Base-by-base conservation (phyloP, 2,329 filamentous ascomycete species). In the Ceratocystis ficicola region DNA sequence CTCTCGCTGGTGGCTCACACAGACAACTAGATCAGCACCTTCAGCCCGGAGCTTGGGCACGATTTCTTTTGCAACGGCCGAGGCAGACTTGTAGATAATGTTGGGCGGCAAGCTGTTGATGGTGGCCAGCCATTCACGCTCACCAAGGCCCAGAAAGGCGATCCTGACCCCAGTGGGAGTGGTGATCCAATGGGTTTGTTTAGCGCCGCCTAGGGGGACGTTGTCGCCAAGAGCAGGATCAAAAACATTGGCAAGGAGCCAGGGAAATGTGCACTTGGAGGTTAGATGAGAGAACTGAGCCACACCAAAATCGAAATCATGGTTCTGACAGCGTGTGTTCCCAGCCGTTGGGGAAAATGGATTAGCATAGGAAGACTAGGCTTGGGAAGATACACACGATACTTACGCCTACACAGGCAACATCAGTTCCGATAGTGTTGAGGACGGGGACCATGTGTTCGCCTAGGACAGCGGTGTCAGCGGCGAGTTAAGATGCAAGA, bases 291-390 rank as follows among this genome's bases (percentile, higher is more conserved):
- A 80, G 73, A 92, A 92, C 73, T 95, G 90, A 65, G 82, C 80
- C 50, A 95, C 87, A 12, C 91, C 92, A 75, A 96, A 96, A 76
- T 96, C 92, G 65, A 96, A 84, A 73, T 96, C 92, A 74, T 96
- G 91, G 73, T 96, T 96, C 82, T 90, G 69, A 0, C 28, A 65
- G 20, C 30, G 44, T 12, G 36, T 41, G 10, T 41, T 41, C 10
- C 36, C 65, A 22, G 59, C 17, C 32, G 22, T 36, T 25, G 10
- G 32, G 5, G 30, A 12, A 15, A 32, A 17, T 25, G 10, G 32
- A 32, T 28, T 30, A 25, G 46, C 25, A 48, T 62, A 69, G 32
- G 25, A 32, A 63, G 2, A 17, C 6, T 12, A n/a, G 20, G 8
- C 20, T 20, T n/a, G 25, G 25, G 6, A 32, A 67, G n/a, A 22